These are phyloP conservation scores for Jackrogersella multiformis DNA, from an alignment of 495 filamentous ascomycete genomes.

Conservation along the genomic window DNA sequence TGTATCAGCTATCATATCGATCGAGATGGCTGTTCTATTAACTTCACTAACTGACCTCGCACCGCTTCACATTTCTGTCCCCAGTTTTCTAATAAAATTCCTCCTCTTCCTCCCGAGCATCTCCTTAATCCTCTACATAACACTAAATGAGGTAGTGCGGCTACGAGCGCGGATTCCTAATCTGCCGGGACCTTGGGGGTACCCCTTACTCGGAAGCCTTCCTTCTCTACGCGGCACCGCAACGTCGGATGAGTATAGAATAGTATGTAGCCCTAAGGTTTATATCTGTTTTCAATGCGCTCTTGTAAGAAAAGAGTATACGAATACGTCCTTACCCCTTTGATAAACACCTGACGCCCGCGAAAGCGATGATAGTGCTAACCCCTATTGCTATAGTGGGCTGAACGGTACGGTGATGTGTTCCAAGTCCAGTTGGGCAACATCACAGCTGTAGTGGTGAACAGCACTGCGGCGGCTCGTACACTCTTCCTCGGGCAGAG, in stretches of 20 bases:
- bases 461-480: constrained; percentile 73
- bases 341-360: not conserved
- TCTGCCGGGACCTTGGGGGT: constrained; percentile 69
- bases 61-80: constrained; percentile 2
- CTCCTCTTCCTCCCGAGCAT: constrained; percentile 8
- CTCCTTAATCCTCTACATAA: constrained; percentile 16
- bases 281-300: constrained; percentile 39
- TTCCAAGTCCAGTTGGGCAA: constrained; percentile 76
- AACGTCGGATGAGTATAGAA: constrained; percentile 46
- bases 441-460: constrained; percentile 73
- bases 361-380: not conserved
- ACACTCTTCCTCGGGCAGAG: constrained; percentile 78
- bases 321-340: not conserved
- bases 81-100: constrained; percentile 4
- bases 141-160: constrained; percentile 28
- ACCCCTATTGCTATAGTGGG: constrained; percentile 21
- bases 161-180: constrained; percentile 63
- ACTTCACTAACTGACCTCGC: constrained; percentile 3
- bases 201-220: constrained; percentile 71
- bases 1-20: not conserved
- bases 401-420: constrained; percentile 64
- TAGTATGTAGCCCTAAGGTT: constrained; percentile 54
- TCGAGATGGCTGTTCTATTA: constrained; percentile 24
- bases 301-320: too few relatives aligned
- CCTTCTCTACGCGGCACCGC: constrained; percentile 61